These are phyloP conservation scores for Cercophora sp. DNA, from an alignment of 495 filamentous ascomycete genomes.

Conservation along the genomic window DNA sequence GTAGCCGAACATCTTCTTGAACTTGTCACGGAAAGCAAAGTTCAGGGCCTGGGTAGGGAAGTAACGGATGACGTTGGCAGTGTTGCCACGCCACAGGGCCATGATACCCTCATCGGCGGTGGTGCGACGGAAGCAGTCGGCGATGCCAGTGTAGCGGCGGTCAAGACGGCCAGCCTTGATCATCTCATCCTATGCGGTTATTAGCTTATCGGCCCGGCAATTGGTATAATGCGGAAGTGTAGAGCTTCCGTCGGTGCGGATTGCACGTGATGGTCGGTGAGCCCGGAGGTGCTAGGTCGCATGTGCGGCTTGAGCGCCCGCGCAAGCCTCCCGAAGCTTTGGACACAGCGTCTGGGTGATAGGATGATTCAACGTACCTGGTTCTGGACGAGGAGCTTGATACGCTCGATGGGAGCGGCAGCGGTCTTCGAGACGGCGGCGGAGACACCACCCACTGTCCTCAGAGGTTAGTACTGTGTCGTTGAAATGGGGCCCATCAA, in stretches of 20 bases:
- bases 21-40: constrained; percentile 99
- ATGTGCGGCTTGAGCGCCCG: background rate
- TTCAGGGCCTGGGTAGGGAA: constrained; percentile 99
- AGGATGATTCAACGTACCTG: constrained; percentile 63
- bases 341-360: background rate
- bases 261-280: constrained; percentile 20
- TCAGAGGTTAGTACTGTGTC: constrained; percentile 27
- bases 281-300: background rate
- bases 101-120: constrained; percentile 73
- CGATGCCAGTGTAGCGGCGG: constrained; percentile 91
- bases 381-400: constrained; percentile 99
- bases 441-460: constrained; percentile 96
- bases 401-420: constrained; percentile 99
- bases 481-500: constrained; percentile 20
- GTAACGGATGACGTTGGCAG: constrained; percentile 99
- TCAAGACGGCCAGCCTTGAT: constrained; percentile 96
- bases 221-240: background rate
- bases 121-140: constrained; percentile 91
- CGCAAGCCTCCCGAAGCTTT: background rate
- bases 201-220: constrained; percentile 9
- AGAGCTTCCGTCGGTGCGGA: background rate
- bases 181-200: constrained; percentile 87
- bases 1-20: constrained; percentile 99
- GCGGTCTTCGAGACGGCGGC: constrained; percentile 99
- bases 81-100: constrained; percentile 98